phyloP scores from a whole-genome alignment of 2,329 filamentous ascomycete genomes.

The Karstenula rhodostoma region DNA sequence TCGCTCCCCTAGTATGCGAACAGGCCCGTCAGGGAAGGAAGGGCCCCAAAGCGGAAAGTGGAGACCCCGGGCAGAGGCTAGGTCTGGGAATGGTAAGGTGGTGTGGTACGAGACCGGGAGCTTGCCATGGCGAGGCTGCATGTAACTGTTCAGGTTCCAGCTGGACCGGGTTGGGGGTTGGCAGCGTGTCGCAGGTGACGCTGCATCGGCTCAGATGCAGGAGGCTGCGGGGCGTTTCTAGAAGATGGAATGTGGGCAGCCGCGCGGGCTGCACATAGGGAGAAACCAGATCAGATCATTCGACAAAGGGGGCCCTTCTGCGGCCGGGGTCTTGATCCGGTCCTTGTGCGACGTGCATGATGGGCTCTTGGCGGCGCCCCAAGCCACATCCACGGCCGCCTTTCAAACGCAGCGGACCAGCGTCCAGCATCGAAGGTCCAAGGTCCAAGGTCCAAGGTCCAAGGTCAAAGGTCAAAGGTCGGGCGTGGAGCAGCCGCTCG shows the following conservation, averaged over 20 bases:
- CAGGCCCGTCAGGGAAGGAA: slow-evolving; percentile 28
- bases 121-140: slow-evolving; percentile 42
- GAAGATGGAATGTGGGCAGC: slow-evolving; percentile 25
- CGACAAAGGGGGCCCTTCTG: slow-evolving; percentile 14
- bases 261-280: slow-evolving; percentile 16
- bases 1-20: slow-evolving; percentile 21
- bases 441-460: no score
- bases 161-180: slow-evolving; percentile 39
- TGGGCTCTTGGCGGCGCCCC: slow-evolving; percentile 8
- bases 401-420: slow-evolving; percentile 16
- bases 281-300: not conserved
- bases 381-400: slow-evolving; percentile 23
- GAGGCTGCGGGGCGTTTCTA: slow-evolving; percentile 23
- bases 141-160: slow-evolving; percentile 35
- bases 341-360: slow-evolving; percentile 15
- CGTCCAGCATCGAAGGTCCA: no score
- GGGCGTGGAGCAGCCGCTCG: slow-evolving; percentile 5
- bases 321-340: slow-evolving; percentile 16
- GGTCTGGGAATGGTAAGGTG: slow-evolving; percentile 24
- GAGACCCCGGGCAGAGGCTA: slow-evolving; percentile 28
- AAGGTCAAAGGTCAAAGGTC: no score
- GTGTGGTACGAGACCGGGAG: slow-evolving; percentile 29
- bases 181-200: slow-evolving; percentile 28
- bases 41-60: slow-evolving; percentile 28
- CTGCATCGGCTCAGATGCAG: slow-evolving; percentile 34